phyloP scores from a whole-genome alignment of 108 stramenopile species.

The Cylindrotheca closterium region DNA sequence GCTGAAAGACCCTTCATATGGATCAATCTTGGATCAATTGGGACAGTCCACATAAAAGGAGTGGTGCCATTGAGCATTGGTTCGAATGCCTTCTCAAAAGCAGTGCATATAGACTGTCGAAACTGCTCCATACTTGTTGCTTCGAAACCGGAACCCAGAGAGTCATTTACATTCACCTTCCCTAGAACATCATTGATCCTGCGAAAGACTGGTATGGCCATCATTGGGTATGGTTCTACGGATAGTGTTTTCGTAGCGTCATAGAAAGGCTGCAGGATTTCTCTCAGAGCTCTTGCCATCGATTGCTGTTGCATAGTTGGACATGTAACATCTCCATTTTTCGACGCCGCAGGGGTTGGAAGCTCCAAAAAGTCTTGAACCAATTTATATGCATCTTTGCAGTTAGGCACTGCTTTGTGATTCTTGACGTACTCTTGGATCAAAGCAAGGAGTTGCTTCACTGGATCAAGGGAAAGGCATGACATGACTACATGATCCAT shows the following conservation, averaged over 20 bases:
- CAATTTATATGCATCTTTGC: background rate
- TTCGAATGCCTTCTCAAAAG: slow-evolving; percentile 12
- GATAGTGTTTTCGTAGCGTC: slow-evolving; percentile 31
- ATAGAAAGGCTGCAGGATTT: slow-evolving; percentile 22
- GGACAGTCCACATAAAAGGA: slow-evolving; percentile 29
- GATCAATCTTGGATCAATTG: slow-evolving; percentile 32
- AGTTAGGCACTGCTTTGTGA: background rate
- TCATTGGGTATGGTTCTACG: slow-evolving; percentile 19
- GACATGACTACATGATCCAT: background rate
- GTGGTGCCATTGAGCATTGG: slow-evolving; percentile 1
- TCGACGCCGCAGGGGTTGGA: background rate
- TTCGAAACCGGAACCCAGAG: background rate
- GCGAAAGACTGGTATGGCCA: slow-evolving; percentile 21
- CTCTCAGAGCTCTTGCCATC: background rate
- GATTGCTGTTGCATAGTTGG: background rate
- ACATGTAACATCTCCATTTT: background rate
- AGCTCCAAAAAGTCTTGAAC: background rate
- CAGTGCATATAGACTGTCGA: background rate
- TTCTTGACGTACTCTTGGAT: background rate
- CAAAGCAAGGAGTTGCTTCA: background rate
- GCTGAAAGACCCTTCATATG: slow-evolving; percentile 32
- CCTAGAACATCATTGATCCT: slow-evolving; percentile 16
- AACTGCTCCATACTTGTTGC: slow-evolving; percentile 2
- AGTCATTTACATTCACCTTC: slow-evolving; percentile 4
- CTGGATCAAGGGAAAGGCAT: background rate